Evolutionary conservation across 495 filamentous ascomycete species (phyloP).

Genomic region (Penicillium herquei): DNA sequence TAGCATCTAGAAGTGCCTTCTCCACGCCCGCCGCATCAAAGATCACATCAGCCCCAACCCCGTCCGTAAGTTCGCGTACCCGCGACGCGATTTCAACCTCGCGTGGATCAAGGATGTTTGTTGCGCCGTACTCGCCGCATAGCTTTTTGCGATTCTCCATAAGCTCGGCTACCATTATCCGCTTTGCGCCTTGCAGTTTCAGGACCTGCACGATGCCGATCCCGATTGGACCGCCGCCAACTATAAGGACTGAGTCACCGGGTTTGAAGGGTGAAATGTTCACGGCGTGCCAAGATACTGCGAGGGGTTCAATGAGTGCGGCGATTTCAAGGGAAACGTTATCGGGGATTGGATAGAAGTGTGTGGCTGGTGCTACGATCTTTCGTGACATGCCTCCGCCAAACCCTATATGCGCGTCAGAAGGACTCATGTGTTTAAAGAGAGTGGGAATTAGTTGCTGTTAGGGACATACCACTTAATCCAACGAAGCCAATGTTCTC

Average conservation of each 20-base stretch:
- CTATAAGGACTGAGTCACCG: slow-evolving; percentile 46
- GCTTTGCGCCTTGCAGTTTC: slow-evolving; percentile 42
- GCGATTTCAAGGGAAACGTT: slow-evolving; percentile 17
- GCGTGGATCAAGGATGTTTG: slow-evolving; percentile 53
- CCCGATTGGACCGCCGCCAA: slow-evolving; percentile 62
- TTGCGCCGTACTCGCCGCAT: slow-evolving; percentile 52
- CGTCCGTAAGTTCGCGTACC: slow-evolving; percentile 45
- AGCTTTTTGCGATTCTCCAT: slow-evolving; percentile 47
- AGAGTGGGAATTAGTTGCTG: not conserved
- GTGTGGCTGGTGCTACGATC: slow-evolving; percentile 27
- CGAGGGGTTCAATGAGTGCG: slow-evolving; percentile 59
- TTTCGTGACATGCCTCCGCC: slow-evolving; percentile 28
- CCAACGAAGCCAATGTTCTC: slow-evolving; percentile 61
- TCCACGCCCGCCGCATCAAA: slow-evolving; percentile 61
- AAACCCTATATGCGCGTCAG: slow-evolving; percentile 15
- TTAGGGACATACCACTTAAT: slow-evolving; percentile 40
- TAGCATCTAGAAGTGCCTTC: slow-evolving; percentile 46
- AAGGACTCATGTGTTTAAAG: too few species aligned
- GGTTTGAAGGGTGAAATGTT: slow-evolving; percentile 46
- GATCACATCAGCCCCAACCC: slow-evolving; percentile 51
- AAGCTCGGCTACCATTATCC: slow-evolving; percentile 57
- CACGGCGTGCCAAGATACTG: slow-evolving; percentile 63
- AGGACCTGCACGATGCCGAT: slow-evolving; percentile 56
- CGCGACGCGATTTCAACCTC: slow-evolving; percentile 48
- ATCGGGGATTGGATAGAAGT: slow-evolving; percentile 27